Conservation (phyloP, 164 flowering plant genomes). For the Nymphaea colorata region DNA sequence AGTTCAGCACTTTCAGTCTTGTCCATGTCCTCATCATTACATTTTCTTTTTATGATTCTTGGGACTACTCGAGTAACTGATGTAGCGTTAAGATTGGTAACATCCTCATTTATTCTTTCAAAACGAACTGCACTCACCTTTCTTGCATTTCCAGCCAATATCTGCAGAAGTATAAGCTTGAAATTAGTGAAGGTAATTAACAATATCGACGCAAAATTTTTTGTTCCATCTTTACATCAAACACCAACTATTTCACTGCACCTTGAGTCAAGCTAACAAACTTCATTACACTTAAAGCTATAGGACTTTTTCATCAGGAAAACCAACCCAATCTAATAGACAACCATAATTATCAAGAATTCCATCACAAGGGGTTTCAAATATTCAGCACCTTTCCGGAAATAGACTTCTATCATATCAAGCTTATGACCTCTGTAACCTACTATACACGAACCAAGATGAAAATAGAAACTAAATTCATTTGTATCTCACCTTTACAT, state of each 20-base stretch:
- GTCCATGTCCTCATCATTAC: slow-evolving; percentile 22
- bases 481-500: too few relatives aligned
- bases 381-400: too few relatives aligned
- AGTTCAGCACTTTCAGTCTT: slow-evolving; percentile 9
- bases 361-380: too few relatives aligned
- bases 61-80: slow-evolving; percentile 61
- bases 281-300: too few relatives aligned
- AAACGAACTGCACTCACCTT: slow-evolving; percentile 87
- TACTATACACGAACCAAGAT: too few relatives aligned
- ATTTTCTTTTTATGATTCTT: slow-evolving; percentile 58
- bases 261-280: background rate
- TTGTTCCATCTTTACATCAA: background rate
- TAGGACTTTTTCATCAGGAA: too few relatives aligned
- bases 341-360: too few relatives aligned
- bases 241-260: too few relatives aligned
- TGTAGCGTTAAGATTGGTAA: slow-evolving; percentile 29
- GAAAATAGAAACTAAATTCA: too few relatives aligned
- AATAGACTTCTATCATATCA: too few relatives aligned
- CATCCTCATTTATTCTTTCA: slow-evolving; percentile 43
- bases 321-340: too few relatives aligned
- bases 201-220: background rate
- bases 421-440: too few relatives aligned
- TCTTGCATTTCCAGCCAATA: slow-evolving; percentile 92
- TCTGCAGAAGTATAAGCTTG: slow-evolving; percentile 33
- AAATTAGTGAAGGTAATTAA: background rate